phyloP scores from a whole-genome alignment of 257 asterid genomes.

The Salvia hispanica region DNA sequence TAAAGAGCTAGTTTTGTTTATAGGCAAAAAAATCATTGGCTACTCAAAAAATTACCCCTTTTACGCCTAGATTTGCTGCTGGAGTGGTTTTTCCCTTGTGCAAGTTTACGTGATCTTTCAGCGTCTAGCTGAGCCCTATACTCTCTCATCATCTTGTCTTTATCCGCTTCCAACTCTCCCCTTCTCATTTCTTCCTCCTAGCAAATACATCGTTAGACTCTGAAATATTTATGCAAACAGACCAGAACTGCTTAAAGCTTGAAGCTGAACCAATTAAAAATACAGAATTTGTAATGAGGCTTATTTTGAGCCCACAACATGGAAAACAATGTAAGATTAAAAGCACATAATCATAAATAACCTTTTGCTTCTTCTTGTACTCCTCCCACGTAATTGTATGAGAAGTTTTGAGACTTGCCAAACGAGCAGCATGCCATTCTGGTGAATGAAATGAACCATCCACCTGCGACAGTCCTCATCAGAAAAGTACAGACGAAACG shows the following conservation, averaged over 20 bases:
- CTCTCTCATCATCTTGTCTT: slow-evolving; percentile 96
- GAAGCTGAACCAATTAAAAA: slow-evolving; percentile 12
- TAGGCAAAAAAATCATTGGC: slow-evolving; percentile 15
- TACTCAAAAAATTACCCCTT: slow-evolving; percentile 54
- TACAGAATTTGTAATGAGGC: not conserved
- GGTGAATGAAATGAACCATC: slow-evolving; percentile 99
- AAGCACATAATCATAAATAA: slow-evolving; percentile 32
- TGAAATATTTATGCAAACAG: slow-evolving; percentile 4
- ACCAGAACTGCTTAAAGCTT: slow-evolving; percentile 14
- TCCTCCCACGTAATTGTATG: slow-evolving; percentile 99
- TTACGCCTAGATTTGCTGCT: slow-evolving; percentile 65
- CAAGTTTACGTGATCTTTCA: slow-evolving; percentile 82
- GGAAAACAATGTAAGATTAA: slow-evolving; percentile 17
- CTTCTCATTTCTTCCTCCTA: slow-evolving; percentile 98
- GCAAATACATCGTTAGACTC: slow-evolving; percentile 49
- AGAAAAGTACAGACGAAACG: slow-evolving; percentile 44
- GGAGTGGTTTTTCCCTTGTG: slow-evolving; percentile 87
- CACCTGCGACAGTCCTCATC: slow-evolving; percentile 94
- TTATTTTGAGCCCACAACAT: not conserved
- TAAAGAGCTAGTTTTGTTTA: slow-evolving; percentile 12
- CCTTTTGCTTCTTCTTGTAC: slow-evolving; percentile 95
- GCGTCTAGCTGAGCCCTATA: slow-evolving; percentile 99
- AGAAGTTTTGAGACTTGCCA: slow-evolving; percentile 96
- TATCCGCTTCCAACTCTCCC: slow-evolving; percentile 99
- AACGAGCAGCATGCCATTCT: slow-evolving; percentile 99